phyloP scores from a whole-genome alignment of 495 filamentous ascomycete species.

The Neurospora sp. region DNA sequence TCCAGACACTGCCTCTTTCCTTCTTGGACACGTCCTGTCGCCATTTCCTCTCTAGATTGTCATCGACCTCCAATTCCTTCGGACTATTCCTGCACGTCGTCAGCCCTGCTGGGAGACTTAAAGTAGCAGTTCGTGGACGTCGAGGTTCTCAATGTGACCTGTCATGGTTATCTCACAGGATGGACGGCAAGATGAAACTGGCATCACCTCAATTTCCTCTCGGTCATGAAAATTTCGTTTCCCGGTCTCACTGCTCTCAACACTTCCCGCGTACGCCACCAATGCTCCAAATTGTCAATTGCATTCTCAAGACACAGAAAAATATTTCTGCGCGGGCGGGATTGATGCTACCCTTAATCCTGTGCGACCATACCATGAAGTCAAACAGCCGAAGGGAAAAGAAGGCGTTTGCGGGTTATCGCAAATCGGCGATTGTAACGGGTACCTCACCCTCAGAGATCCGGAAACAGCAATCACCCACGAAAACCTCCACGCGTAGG shows the following conservation, averaged over 20 bases:
- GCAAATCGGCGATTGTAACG: background rate
- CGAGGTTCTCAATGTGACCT: background rate
- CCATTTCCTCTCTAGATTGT: background rate
- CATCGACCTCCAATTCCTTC: background rate
- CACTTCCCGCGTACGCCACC: background rate
- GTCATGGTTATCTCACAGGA: background rate
- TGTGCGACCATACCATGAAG: background rate
- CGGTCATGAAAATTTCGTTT: background rate
- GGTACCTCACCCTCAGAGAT: background rate
- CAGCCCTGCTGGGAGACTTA: background rate
- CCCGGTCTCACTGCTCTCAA: background rate
- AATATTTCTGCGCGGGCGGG: background rate
- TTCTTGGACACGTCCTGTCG: background rate
- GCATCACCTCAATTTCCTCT: background rate
- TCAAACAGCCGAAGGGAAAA: background rate
- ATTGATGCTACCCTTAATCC: background rate
- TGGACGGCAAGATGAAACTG: background rate
- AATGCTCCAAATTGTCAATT: background rate
- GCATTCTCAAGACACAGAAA: background rate
- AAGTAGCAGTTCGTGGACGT: background rate
- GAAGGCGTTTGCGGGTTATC: background rate
- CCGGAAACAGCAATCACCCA: background rate
- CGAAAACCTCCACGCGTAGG: background rate
- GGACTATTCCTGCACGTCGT: background rate
- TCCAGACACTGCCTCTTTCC: background rate